Percentiles rank a stretch among this genome's conserved stretches.
phyloP scores from a whole-genome alignment of 2,329 filamentous ascomycete species.

The Tolypocladium ovalisporum region DNA sequence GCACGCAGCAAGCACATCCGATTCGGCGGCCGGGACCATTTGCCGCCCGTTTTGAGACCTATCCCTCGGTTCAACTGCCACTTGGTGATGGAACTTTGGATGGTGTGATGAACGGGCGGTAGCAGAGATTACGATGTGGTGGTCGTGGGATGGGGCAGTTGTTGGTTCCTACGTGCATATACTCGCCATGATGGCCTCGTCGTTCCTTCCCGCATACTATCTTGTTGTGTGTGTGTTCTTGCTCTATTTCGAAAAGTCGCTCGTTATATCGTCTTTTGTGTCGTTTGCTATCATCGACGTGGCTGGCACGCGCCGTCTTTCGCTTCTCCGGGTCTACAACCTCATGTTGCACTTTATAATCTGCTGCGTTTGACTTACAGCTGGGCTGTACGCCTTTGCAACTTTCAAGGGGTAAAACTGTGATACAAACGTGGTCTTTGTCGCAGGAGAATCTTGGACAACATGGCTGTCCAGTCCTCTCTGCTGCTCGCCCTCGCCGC shows the following conservation, averaged over 20 bases:
- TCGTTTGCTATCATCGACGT: background rate
- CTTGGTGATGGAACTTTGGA: background rate
- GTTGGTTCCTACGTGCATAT: background rate
- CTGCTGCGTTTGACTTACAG: background rate
- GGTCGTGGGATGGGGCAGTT: background rate
- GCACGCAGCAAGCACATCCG: background rate
- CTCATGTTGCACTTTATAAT: background rate
- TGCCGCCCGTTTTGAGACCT: background rate
- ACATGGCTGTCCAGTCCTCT: background rate
- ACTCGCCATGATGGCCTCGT: background rate
- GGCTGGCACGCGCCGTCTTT: background rate
- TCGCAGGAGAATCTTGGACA: too few species aligned
- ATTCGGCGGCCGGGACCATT: background rate
- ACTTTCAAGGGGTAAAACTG: background rate
- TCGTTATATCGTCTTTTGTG: background rate
- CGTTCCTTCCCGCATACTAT: background rate
- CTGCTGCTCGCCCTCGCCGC: background rate
- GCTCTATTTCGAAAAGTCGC: background rate
- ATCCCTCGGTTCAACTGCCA: background rate
- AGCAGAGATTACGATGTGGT: background rate
- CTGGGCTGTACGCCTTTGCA: background rate
- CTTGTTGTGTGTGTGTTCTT: background rate
- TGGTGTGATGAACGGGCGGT: background rate
- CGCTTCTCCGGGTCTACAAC: background rate
- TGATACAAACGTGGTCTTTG: too few species aligned